Base-by-base conservation (phyloP, 306 rosid genomes). In the Gillenia trifoliata region DNA sequence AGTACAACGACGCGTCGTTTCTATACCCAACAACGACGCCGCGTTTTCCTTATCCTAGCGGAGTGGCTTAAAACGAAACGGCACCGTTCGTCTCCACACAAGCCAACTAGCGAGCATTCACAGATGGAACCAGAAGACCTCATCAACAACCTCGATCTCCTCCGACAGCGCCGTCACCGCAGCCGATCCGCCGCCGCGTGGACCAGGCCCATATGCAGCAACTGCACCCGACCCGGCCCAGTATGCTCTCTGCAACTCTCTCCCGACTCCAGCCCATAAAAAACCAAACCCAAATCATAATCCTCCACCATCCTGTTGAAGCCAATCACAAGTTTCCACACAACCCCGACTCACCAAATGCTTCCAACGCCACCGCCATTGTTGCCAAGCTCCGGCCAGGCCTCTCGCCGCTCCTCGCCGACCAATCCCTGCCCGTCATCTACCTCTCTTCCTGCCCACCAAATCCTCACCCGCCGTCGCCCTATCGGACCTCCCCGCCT, bases 261-360 rank as follows among this genome's bases (percentile, higher is more conserved):
- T 93, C n/a, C 98, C 97, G 11, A 19, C 71, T n/a, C 16, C 75
- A 60, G 36, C 97, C 97, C n/a, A 91, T 91, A 50, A 68, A 70
- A 40, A 91, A 90, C 52, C 34, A 50, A 36, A 88, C 94, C 72
- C 86, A 71, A 28, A 34, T 91, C 70, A 52, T 89, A 59, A 89
- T 91, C 76, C 83, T 93, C 74, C 97, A 89, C 56, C 98, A 93
- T 72, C 98, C 98, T 0, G 96, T 91, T 85, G 98, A 93, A 41
- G 84, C 97, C n/a, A 84, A 72, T 11, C 96, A 93, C 96, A 91
- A 89, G 82, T 97, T 93, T 93, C 97, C 85, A 93, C 98, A 47
- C 90, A 50, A 36, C n/a, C 96, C 0, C 98, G 1, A 3, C 94
- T 93, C 79, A 83, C 87, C 77, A 82, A 80, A n/a, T 82, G 92